Evolutionary conservation across 257 asterid genomes (phyloP), one percentile per base, ranked within the genome.

Genomic region (Haberlea rhodopensis): DNA sequence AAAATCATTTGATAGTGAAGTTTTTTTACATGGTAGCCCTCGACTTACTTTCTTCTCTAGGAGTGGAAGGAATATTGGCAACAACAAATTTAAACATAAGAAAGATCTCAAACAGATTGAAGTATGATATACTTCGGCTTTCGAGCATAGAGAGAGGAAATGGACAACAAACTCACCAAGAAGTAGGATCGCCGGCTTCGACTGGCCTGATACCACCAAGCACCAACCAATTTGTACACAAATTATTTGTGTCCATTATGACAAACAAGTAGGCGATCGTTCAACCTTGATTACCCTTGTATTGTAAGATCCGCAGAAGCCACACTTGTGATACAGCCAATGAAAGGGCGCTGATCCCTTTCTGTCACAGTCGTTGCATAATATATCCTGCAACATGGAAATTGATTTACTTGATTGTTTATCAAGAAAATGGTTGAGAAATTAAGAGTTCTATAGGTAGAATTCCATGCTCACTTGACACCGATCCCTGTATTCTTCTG

Each of bases 241-340:
- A 13, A 2, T 0, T 40, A 11, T 37, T 21, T 37, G 40, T 13
- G 63, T 11, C 34, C 60, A 21, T 80, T 82, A 86, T 9, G 76
- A 73, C 2, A 85, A 73, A 75, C 98, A 86, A 73, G 51, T 66
- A 22, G 87, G 87, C 40, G 73, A 76, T 26, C 77, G 46, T 54
- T 91, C 95, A 23, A 85, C 89, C 80, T 91, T 88, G 79, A 91
- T 87, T 18, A 89, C 95, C 77, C 96, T 69, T 52, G 98, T 87
- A 60, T 85, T 91, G 75, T 91, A 91, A 24, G 98, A 91, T 53
- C 96, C 89, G 23, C 98, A 91, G 48, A 24, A 69, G 27, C 90
- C 81, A 74, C 98, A 91, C 80, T 91, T 91, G 82, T 85, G 98
- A 61, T 91, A 91, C 74, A 91, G 74, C 98, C 98, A 91, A 61